Conservation (phyloP, 176 grass and related monocot genomes). For the Sorghum bicolor region Sorghum_bicolor_NCBIv3 NC_012875.2:51056501-51057000, state of each 20-base stretch:
- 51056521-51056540: not conserved
- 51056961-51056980: too few species aligned
- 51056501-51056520: not conserved
- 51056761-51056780: not conserved
- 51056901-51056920: not conserved
- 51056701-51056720: not conserved
- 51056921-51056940: not conserved
- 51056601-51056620: too few species aligned
- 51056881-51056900: not conserved
- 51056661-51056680: not conserved
- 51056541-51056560: not conserved
- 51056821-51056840: not conserved
- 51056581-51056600: not conserved
- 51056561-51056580: not conserved
- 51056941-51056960: too few species aligned
- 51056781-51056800: too few species aligned
- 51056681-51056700: not conserved
- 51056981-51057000: too few species aligned
- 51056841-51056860: not conserved
- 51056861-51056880: not conserved
- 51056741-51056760: not conserved
- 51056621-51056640: too few species aligned
- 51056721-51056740: not conserved
- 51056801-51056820: not conserved
- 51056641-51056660: conserved; percentile 1